Evolutionary conservation across 2,329 filamentous ascomycete species (phyloP), one percentile per base, ranked within the genome.

Genomic region (Cryoendolithus antarcticus): DNA sequence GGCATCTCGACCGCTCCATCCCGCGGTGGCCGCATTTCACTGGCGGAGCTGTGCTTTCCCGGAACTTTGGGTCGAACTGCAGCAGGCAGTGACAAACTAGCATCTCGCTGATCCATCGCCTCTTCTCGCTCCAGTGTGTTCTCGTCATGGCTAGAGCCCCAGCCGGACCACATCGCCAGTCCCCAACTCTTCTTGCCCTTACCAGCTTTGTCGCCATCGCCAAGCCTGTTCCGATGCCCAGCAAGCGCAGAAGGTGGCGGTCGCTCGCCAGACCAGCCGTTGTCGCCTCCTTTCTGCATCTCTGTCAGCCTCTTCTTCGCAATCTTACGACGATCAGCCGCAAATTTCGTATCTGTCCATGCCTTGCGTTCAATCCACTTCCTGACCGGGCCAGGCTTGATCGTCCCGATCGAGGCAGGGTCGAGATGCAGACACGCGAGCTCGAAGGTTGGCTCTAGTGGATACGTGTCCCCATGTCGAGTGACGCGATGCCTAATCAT

Each of bases 401-500:
- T 74, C 2, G 84, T 73, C 9, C 91, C 89, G 13, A 96, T 72
- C 1, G 80, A 71, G 4, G 71, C 65, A 1, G 71, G 65, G 1
- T 74, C 63, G 12, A 93, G 63, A 49, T 77, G 62, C 61, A 94
- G 47, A 48, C 82, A 71, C 0, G 74, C 69, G 1, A 94, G 68
- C 3, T 84, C 74, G 0, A 70, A 64, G 12, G 76, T 69, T 0
- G 77, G 69, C 0, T 75, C 70, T 4, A 98, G 68, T 1, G 76
- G 71, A 42, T 79, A 77, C 13, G 88, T 78, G 9, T 72, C 69
- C 4, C 91, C 91, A 54, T 89, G 77, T 2, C 82, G 71, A 44
- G 84, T 82, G 12, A 96, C 79, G 21, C 82, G 71, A 58, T 98
- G 86, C 6, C 91, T 80, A 44, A 98, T 88, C 88, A 96, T 95